A percentile compares a stretch with the other conserved stretches of the same genome.
phyloP scores from a whole-genome alignment of 805 yeast species.

The Clavispora vitiphila region DNA sequence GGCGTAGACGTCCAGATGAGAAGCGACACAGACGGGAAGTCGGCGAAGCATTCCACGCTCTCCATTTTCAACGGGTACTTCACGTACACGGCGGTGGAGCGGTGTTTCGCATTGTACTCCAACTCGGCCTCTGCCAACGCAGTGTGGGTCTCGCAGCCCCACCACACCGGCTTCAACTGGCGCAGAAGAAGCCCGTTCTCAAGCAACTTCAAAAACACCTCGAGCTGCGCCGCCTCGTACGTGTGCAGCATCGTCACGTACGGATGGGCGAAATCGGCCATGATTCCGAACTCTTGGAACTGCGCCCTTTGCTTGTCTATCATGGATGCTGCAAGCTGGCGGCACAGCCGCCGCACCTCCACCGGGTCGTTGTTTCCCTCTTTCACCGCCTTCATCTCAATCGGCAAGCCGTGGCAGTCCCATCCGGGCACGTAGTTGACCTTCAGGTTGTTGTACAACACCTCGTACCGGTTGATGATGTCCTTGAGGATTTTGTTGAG shows the following conservation, averaged over 20 bases:
- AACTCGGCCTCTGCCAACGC: constrained; percentile 96
- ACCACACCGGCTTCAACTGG: constrained; percentile 91
- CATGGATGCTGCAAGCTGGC: constrained; percentile 63
- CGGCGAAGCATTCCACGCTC: constrained; percentile 16
- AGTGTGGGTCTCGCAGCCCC: constrained; percentile 93
- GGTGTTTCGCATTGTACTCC: constrained; percentile 73
- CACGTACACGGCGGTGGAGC: constrained; percentile 62
- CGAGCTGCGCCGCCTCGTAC: constrained; percentile 73
- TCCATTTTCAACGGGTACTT: constrained; percentile 48
- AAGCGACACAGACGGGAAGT: too few species aligned
- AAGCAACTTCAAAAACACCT: constrained; percentile 62
- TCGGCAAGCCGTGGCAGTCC: constrained; percentile 99
- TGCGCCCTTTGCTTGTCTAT: constrained; percentile 57
- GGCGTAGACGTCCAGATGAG: constrained; percentile 98
- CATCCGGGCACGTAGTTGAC: constrained; percentile 87
- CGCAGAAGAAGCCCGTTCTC: constrained; percentile 66
- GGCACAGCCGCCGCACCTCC: constrained; percentile 65
- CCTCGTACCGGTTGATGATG: constrained; percentile 67
- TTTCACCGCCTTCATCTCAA: constrained; percentile 76
- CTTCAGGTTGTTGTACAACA: constrained; percentile 51
- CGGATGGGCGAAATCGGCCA: constrained; percentile 75
- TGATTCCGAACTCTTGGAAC: constrained; percentile 67
- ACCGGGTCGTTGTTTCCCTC: constrained; percentile 31
- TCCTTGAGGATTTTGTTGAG: constrained; percentile 87
- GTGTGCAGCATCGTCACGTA: constrained; percentile 68